A percentile compares a stretch with the other conserved stretches of the same genome.
phyloP scores from a whole-genome alignment of 805 yeast genomes.

The Candida yuanshanica region DNA sequence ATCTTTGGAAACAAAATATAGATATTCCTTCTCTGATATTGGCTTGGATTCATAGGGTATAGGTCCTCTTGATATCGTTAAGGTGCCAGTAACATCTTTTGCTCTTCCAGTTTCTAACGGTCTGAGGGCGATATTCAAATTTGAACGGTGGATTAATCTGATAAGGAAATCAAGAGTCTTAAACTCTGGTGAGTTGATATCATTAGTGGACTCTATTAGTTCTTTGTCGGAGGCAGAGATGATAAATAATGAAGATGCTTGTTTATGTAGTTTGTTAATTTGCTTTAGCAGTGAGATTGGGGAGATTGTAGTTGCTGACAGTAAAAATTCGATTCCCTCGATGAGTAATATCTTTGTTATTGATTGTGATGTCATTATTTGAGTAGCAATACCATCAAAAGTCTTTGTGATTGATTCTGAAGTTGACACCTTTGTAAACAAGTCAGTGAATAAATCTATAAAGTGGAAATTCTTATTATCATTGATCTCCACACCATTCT shows the following conservation, averaged over 20 bases:
- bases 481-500: constrained; percentile 34
- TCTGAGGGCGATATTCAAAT: constrained; percentile 47
- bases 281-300: constrained; percentile 31
- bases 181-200: constrained; percentile 30
- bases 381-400: constrained; percentile 8
- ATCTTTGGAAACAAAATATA: constrained; percentile 55
- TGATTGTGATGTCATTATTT: constrained; percentile 3
- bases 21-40: constrained; percentile 56
- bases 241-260: constrained; percentile 31
- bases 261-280: constrained; percentile 29
- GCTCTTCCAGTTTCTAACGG: constrained; percentile 81
- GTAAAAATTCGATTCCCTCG: constrained; percentile 43
- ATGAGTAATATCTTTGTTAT: constrained; percentile 30
- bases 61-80: constrained; percentile 53
- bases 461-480: constrained; percentile 28
- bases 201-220: constrained; percentile 25
- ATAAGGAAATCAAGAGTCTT: constrained; percentile 42
- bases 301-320: constrained; percentile 35
- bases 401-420: constrained; percentile 10
- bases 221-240: constrained; percentile 37
- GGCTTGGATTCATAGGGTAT: constrained; percentile 14
- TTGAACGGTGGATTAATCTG: constrained; percentile 44
- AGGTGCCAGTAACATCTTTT: constrained; percentile 70
- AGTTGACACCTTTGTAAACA: constrained; percentile 33
- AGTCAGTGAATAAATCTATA: constrained; percentile 42